Evolutionary conservation across 2,329 filamentous ascomycete species (phyloP), one percentile per base, ranked within the genome.

Genomic region (Colletotrichum kahawae): DNA sequence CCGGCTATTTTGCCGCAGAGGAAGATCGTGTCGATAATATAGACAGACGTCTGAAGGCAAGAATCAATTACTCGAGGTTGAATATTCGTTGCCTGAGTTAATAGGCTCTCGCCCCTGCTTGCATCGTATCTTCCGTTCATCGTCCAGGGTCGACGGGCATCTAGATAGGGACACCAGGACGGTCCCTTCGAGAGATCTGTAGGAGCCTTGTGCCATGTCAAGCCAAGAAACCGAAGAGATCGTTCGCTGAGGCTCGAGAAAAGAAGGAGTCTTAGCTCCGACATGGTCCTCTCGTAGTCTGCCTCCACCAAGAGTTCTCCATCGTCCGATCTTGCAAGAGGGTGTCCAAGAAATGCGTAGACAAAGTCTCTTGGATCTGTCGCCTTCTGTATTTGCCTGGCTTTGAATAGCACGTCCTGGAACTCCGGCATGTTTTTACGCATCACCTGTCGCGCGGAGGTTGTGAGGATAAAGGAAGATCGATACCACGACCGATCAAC

Each of bases 301-400:
- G 57, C 57, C 27, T 60, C 57, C 27, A 60, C 29, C 57, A 60
- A n/a, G 6, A 60, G 57, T 12, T 60, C 10, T 7, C 57, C 57
- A 8, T 60, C 57, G 9, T 31, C 29, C 7, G 57, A 13, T 7
- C 34, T 60, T 13, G 57, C 57, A 33, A 31, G 57, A 34, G 57
- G 57, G 13, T 60, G 29, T 33, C 57, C 57, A n/a, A 60, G 31
- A n/a, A 60, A 34, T 5, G 57, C 57, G 57, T 34, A 60, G 5
- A 60, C 57, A 5, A 60, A 14, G 6, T 60, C 57, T 12, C 57
- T 21, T n/a, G 27, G 27, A 13, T 60, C 29, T 9, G 57, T 60
- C 5, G 57, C 57, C 31, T 21, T 31, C 57, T 60, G 57, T 21
- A 31, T 33, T 1, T 33, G 16, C 10, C 57, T 60, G 4, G 57